A percentile compares a stretch with the other conserved stretches of the same genome.
Conservation (phyloP, 352 stramenopile genomes). For the Pythium biforme region DNA sequence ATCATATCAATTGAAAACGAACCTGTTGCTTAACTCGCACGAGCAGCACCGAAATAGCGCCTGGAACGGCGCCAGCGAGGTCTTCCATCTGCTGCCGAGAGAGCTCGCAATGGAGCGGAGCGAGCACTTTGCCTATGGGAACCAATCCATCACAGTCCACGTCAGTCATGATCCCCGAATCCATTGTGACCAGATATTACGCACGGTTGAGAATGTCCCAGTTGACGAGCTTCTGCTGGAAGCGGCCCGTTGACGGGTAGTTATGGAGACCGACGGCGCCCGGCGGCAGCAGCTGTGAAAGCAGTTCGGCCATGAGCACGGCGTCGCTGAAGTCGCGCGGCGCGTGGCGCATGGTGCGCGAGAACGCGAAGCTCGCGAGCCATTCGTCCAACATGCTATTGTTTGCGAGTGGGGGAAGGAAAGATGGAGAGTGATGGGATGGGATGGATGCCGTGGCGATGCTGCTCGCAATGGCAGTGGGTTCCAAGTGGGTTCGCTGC, state of each 20-base stretch:
- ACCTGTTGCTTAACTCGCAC: constrained; percentile 48
- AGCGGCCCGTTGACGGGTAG: constrained; percentile 36
- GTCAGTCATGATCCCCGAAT: no score
- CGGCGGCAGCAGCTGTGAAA: constrained; percentile 44
- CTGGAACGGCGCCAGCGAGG: constrained; percentile 38
- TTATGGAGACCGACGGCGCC: constrained; percentile 50
- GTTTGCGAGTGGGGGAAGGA: not conserved
- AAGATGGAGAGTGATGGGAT: not conserved
- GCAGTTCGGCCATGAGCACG: constrained; percentile 48
- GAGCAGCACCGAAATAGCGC: constrained; percentile 41
- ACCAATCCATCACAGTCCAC: not conserved
- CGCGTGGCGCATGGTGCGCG: constrained; percentile 35
- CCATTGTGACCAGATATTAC: constrained; percentile 1
- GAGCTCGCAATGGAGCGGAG: constrained; percentile 43
- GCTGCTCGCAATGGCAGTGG: not conserved
- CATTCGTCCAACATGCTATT: constrained; percentile 42
- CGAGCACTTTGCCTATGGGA: constrained; percentile 49
- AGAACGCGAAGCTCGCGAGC: constrained; percentile 46
- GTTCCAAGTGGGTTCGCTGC: constrained; percentile 19
- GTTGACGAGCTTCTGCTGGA: constrained; percentile 55
- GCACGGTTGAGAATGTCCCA: constrained; percentile 58
- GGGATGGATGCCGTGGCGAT: no score
- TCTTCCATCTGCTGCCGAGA: constrained; percentile 45
- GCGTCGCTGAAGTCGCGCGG: constrained; percentile 55
- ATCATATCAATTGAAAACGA: not conserved